Percentiles rank a stretch among this genome's conserved stretches.
Conservation (phyloP, 345 rosid genomes). For the Bruguiera gymnorhiza region DNA sequence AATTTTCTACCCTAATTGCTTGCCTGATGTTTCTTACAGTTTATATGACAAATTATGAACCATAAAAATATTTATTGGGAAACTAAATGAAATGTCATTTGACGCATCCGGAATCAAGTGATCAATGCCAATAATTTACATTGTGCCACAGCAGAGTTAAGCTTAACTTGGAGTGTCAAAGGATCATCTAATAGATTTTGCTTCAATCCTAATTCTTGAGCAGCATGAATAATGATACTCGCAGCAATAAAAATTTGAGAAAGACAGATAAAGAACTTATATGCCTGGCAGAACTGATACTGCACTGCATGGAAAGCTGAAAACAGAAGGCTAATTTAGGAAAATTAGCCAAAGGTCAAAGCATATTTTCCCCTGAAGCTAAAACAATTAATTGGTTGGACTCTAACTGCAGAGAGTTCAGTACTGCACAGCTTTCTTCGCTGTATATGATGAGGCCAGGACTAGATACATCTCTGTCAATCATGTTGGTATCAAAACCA, state of each 20-base stretch:
- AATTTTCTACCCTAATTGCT: slow-evolving; percentile 6
- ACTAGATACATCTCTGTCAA: slow-evolving; percentile 10
- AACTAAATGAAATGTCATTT: slow-evolving; percentile 1
- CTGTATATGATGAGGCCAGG: slow-evolving; percentile 18
- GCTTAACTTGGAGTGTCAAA: too few species aligned
- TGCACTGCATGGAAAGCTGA: too few species aligned
- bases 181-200: too few species aligned
- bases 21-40: neutral
- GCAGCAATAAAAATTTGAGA: too few species aligned
- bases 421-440: too few species aligned
- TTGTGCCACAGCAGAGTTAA: neutral
- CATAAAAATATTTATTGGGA: neutral
- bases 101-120: neutral
- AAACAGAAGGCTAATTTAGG: neutral
- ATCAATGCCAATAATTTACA: neutral
- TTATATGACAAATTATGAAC: neutral
- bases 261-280: too few species aligned
- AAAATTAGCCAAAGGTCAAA: neutral
- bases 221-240: too few species aligned
- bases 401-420: too few species aligned
- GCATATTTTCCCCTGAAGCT: neutral
- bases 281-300: too few species aligned
- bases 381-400: neutral
- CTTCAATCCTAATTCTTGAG: too few species aligned
- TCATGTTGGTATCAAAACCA: slow-evolving; percentile 19